Conservation (phyloP, 768 basidiomycete genomes). For the Boletus tylopilopsis region DNA sequence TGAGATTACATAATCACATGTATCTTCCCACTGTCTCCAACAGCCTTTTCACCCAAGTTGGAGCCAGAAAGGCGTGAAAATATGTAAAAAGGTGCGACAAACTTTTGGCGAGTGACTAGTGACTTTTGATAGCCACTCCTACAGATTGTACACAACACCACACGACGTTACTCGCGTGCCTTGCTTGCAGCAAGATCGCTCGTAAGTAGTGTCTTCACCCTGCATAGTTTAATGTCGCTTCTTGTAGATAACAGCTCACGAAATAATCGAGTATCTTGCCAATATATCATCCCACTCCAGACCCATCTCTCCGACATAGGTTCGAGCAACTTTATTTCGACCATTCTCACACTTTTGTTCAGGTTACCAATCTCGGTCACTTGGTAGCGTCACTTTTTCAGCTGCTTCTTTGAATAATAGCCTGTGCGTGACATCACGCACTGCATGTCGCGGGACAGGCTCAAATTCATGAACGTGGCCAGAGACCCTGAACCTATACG, state of each 20-base stretch:
- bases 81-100: too few species aligned
- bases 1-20: slow-evolving; percentile 27
- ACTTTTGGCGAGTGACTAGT: slow-evolving; percentile 4
- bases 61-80: too few species aligned
- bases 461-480: neutral
- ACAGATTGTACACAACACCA: slow-evolving; percentile 7
- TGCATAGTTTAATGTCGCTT: slow-evolving; percentile 15
- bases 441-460: slow-evolving; percentile 7
- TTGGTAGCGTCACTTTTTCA: neutral
- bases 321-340: neutral
- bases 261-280: slow-evolving; percentile 1
- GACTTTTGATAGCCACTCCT: slow-evolving; percentile 4
- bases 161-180: slow-evolving; percentile 9
- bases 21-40: slow-evolving; percentile 14
- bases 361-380: slow-evolving; percentile 11
- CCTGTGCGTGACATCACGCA: neutral
- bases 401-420: neutral
- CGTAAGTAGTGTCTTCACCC: slow-evolving; percentile 17
- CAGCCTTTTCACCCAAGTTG: neutral
- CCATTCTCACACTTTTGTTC: slow-evolving; percentile 22
- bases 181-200: slow-evolving; percentile 1
- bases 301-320: neutral
- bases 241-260: slow-evolving; percentile 6
- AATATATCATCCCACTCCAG: slow-evolving; percentile 8
- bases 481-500: neutral